Evolutionary conservation across 345 rosid genomes (phyloP).

Genomic region (Mangifera indica): DNA sequence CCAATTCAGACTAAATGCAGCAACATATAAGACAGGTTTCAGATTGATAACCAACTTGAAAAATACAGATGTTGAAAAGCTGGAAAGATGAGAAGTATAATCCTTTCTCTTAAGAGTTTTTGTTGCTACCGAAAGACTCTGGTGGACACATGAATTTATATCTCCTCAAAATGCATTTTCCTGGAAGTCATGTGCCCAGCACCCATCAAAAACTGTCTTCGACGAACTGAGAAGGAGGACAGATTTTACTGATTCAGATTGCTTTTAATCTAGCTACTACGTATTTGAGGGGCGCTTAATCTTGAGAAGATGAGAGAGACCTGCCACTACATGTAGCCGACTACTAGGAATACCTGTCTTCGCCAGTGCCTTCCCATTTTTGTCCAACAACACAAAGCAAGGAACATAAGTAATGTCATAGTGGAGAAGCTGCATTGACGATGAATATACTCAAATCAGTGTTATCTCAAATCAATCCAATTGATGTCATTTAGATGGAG

Average conservation of each 20-base stretch:
- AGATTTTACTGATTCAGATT: background rate
- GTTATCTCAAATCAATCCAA: background rate
- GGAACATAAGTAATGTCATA: slow-evolving; percentile 89
- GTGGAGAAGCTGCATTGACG: slow-evolving; percentile 68
- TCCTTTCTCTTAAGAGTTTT: background rate
- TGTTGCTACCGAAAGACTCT: background rate
- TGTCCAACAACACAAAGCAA: slow-evolving; percentile 89
- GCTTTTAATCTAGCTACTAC: slow-evolving; percentile 4
- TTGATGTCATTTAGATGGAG: background rate
- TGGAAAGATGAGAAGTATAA: background rate
- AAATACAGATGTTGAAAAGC: background rate
- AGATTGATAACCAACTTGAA: background rate
- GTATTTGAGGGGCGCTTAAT: slow-evolving; percentile 47
- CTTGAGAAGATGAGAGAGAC: slow-evolving; percentile 83
- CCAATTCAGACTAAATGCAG: background rate
- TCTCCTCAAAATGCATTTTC: background rate
- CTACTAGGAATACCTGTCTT: slow-evolving; percentile 87
- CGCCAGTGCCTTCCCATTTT: slow-evolving; percentile 72
- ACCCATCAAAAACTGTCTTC: background rate
- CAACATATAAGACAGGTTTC: background rate
- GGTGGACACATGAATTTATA: background rate
- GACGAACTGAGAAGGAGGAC: background rate
- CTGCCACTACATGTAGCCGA: slow-evolving; percentile 84
- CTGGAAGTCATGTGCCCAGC: background rate
- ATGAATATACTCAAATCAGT: slow-evolving; percentile 1